Percentiles rank a stretch among this genome's conserved stretches.
Evolutionary conservation across 228 moss, liverwort and hornwort species (phyloP).

Genomic region (Sphagnum fallax): DNA sequence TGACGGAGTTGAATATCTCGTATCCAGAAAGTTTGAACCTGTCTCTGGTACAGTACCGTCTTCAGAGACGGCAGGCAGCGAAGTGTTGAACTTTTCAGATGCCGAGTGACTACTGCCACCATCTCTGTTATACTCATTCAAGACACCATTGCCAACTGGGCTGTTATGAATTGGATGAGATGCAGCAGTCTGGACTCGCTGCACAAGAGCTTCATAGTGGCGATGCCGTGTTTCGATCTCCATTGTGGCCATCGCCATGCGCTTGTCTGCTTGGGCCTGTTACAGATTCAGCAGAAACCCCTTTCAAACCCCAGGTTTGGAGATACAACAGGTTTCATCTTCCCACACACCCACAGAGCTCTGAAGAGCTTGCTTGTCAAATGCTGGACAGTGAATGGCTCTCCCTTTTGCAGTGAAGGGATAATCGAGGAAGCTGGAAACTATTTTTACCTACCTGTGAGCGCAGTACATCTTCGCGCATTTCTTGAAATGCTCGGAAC

Average conservation of each 20-base stretch:
- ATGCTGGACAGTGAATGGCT: no score
- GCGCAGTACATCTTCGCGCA: conserved; percentile 83
- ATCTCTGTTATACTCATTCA: conserved; percentile 37
- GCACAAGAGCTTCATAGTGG: conserved; percentile 49
- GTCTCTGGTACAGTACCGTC: conserved; percentile 5
- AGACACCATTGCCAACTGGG: conserved; percentile 28
- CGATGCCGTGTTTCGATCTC: conserved; percentile 70
- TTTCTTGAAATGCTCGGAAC: conserved; percentile 68
- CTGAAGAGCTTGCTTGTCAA: no score
- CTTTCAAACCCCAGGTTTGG: no score
- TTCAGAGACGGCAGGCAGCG: conserved; percentile 42
- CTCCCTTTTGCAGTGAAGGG: no score
- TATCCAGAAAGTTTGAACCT: no score
- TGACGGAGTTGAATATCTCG: no score
- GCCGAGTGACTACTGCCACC: conserved; percentile 13
- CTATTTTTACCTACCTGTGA: conserved; percentile 24
- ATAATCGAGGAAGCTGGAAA: no score
- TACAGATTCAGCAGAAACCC: no score
- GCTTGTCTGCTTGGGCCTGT: conserved; percentile 49
- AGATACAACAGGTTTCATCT: no score
- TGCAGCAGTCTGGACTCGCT: conserved; percentile 32
- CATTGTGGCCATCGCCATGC: conserved; percentile 17
- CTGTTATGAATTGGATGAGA: conserved; percentile 28
- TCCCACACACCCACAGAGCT: no score
- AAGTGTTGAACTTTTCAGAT: conserved; percentile 33